Evolutionary conservation across 306 rosid genomes (phyloP).

Genomic region (Cicer pinnatifidum): DNA sequence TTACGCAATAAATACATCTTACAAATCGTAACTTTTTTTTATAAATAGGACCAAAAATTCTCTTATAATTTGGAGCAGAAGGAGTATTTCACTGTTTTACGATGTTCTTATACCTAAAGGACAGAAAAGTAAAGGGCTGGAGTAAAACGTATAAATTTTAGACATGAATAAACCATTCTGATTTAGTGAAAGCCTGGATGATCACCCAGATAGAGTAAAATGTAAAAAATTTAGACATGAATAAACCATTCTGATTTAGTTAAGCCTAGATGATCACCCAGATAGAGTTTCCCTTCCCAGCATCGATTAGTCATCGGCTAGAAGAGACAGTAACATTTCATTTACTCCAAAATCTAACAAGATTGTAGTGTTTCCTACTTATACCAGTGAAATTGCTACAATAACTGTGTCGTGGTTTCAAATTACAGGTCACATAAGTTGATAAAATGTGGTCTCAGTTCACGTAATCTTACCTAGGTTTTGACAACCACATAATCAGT

Average conservation of each 20-base stretch:
- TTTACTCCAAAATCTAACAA: slow-evolving; percentile 37
- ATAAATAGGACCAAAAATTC: no score
- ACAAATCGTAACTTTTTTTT: no score
- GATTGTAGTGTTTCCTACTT: slow-evolving; percentile 14
- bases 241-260: slow-evolving; percentile 24
- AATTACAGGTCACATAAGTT: slow-evolving; percentile 4
- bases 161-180: slow-evolving; percentile 26
- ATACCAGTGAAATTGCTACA: neutral
- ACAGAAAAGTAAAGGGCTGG: slow-evolving; percentile 21
- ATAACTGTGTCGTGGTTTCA: slow-evolving; percentile 26
- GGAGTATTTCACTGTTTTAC: neutral
- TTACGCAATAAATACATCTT: no score
- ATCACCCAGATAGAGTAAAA: slow-evolving; percentile 25
- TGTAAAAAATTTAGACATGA: neutral
- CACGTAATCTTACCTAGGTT: neutral
- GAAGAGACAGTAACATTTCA: slow-evolving; percentile 6
- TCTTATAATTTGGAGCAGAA: no score
- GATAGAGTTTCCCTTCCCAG: slow-evolving; percentile 6
- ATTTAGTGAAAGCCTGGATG: slow-evolving; percentile 1
- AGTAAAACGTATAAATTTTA: slow-evolving; percentile 3
- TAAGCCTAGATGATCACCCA: neutral
- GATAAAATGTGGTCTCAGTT: neutral
- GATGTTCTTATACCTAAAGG: slow-evolving; percentile 8
- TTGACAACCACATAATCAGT: neutral
- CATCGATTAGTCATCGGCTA: neutral